Conservation (phyloP, 177 flowering plant genomes). For the Vitis hybrid region DNA sequence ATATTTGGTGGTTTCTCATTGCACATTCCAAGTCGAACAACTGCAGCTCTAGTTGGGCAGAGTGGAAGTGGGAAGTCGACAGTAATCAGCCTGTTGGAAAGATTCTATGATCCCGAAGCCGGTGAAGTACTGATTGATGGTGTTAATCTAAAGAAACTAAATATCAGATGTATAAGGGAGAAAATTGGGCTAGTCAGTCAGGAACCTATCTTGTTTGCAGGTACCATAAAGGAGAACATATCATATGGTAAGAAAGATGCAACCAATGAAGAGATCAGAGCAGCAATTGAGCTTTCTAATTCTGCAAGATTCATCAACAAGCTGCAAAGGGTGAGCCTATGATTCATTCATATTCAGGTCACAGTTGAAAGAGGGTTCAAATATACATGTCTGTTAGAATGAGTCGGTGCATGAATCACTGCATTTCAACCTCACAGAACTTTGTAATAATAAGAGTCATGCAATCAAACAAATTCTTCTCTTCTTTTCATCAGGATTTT, state of each 20-base stretch:
- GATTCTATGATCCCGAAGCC: no score
- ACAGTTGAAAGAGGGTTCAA: no score
- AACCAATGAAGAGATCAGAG: slow-evolving; percentile 35
- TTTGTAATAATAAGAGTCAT: no score
- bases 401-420: no score
- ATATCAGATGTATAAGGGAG: slow-evolving; percentile 37
- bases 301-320: slow-evolving; percentile 42
- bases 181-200: slow-evolving; percentile 47
- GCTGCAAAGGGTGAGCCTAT: slow-evolving; percentile 23
- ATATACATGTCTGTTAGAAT: no score
- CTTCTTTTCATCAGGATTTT: no score
- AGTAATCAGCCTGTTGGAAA: no score
- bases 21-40: slow-evolving; percentile 27
- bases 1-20: slow-evolving; percentile 42
- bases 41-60: slow-evolving; percentile 13
- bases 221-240: slow-evolving; percentile 40
- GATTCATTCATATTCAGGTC: no score
- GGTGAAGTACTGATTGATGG: slow-evolving; percentile 4
- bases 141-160: slow-evolving; percentile 29
- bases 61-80: no score
- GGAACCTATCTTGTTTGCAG: slow-evolving; percentile 43
- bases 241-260: slow-evolving; percentile 40
- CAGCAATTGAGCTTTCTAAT: slow-evolving; percentile 43
- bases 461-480: no score
- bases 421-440: no score